Base-by-base conservation (phyloP, 2,329 filamentous ascomycete species). In the Hirsutella rhossiliensis region DNA sequence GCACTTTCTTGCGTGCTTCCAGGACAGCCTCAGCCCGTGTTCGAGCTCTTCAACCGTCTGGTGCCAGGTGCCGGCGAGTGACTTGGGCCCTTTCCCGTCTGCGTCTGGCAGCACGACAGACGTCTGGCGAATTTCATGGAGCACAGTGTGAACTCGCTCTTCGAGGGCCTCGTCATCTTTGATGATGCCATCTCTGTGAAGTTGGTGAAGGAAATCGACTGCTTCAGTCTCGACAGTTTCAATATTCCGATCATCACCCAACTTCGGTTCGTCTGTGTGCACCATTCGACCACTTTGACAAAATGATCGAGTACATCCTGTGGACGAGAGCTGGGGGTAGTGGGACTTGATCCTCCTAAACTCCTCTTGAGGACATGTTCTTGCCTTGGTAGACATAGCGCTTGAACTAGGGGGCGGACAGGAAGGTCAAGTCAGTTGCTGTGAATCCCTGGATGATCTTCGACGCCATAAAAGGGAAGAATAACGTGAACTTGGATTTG, bases 1-100 rank as follows among this genome's bases (percentile, higher is more conserved):
- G 20, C 43, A 44, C 17, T 44, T 44, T 27, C 43, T 34, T 1
- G 43, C 43, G 9, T 44, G 43, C 20, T 44, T 44, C 43, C 43
- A 44, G 11, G 43, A 44, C 15, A 44, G 29, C 28, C 43, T 11
- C 2, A 44, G 29, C n/a, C 43, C 43, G 13, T 44, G 43, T 17
- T 44, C 43, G 6, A 44, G 38, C 43, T 44, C 43, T 17, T 40
- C 13, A 5, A 27, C 30, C 8, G 38, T 40, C 23, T 44, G 43
- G 6, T 40, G 30, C 43, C 43, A 44, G 28, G 30, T 29, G 3
- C 38, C 38, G 5, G 37, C 38, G 18, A 40, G 13, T 3, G 30
- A 11, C 11, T 8, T 15, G 15, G 18, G 7, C 2, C 15, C 13
- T n/a, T 15, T 18, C 5, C 18, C 12, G 11, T n/a, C 20, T n/a